Evolutionary conservation across 2,329 filamentous ascomycete genomes (phyloP).

Genomic region (Diaporthe ilicicola): DNA sequence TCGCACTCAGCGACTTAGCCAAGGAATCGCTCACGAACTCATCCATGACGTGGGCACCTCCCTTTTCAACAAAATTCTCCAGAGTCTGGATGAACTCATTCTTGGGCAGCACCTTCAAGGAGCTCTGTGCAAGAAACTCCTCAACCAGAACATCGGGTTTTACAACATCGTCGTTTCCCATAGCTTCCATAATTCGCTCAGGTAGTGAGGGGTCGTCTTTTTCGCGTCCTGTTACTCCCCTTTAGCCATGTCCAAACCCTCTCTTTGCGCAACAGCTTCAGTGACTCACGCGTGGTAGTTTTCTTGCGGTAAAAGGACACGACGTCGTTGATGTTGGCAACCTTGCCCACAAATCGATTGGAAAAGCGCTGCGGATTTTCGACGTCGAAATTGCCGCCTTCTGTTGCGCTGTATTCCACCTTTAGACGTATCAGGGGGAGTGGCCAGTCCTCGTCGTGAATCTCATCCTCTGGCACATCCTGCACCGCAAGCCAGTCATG

Average conservation of each 20-base stretch:
- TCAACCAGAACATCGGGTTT: conserved; percentile 90
- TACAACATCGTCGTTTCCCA: conserved; percentile 75
- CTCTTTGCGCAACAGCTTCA: conserved; percentile 23
- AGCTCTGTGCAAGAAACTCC: conserved; percentile 87
- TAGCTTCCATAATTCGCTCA: conserved; percentile 69
- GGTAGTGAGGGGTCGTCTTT: conserved; percentile 66
- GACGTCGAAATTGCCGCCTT: conserved; percentile 85
- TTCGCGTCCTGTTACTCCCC: conserved; percentile 43
- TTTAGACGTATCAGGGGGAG: conserved; percentile 87
- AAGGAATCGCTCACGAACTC: conserved; percentile 79
- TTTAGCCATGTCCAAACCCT: conserved; percentile 32
- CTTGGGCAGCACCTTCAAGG: conserved; percentile 90
- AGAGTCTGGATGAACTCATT: conserved; percentile 94
- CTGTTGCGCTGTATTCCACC: conserved; percentile 87
- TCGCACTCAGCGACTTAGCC: conserved; percentile 73
- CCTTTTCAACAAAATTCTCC: conserved; percentile 90
- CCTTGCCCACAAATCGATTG: conserved; percentile 86
- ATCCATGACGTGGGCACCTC: conserved; percentile 93
- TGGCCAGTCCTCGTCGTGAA: conserved; percentile 70
- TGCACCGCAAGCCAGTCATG: conserved; percentile 83
- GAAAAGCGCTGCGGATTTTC: conserved; percentile 98
- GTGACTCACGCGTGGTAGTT: conserved; percentile 57
- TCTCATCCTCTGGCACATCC: conserved; percentile 61
- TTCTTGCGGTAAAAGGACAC: conserved; percentile 94
- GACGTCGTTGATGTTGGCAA: conserved; percentile 94